Evolutionary conservation across 208 protist species (phyloP).

Genomic region (Histomonas meleagridis): DNA sequence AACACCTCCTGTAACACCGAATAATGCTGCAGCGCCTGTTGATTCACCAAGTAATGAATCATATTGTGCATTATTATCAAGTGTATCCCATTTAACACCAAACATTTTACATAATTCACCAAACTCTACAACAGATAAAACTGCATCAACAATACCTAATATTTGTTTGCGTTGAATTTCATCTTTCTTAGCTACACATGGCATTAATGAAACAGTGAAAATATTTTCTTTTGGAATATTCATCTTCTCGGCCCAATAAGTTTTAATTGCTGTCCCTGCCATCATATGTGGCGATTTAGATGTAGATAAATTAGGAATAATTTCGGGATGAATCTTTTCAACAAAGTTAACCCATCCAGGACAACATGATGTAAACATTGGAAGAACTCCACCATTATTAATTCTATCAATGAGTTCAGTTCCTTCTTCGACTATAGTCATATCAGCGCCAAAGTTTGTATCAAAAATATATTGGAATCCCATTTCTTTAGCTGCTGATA

Average conservation of each 20-base stretch:
- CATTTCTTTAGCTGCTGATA: constrained; percentile 43
- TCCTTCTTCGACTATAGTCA: constrained; percentile 51
- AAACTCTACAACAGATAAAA: constrained; percentile 48
- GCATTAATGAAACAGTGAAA: constrained; percentile 47
- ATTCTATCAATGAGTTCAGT: constrained; percentile 44
- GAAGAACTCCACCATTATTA: constrained; percentile 38
- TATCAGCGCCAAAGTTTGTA: constrained; percentile 50
- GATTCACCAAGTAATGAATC: constrained; percentile 48
- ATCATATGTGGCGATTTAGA: constrained; percentile 25
- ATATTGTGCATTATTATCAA: constrained; percentile 10
- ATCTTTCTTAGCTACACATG: constrained; percentile 52
- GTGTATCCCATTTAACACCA: background rate
- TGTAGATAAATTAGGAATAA: constrained; percentile 12
- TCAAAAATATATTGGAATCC: constrained; percentile 53
- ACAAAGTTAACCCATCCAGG: constrained; percentile 52
- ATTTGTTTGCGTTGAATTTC: constrained; percentile 40
- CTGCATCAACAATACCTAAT: constrained; percentile 37
- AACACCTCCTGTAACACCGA: constrained; percentile 50
- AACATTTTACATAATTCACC: constrained; percentile 36
- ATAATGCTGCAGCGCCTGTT: constrained; percentile 46
- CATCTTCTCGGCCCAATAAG: background rate
- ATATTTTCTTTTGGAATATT: background rate
- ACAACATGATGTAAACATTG: constrained; percentile 52
- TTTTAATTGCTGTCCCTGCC: background rate
- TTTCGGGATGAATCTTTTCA: constrained; percentile 9